Evolutionary conservation across 768 basidiomycete genomes (phyloP), one percentile per base, ranked within the genome.

Genomic region (Saitozyma sp.): DNA sequence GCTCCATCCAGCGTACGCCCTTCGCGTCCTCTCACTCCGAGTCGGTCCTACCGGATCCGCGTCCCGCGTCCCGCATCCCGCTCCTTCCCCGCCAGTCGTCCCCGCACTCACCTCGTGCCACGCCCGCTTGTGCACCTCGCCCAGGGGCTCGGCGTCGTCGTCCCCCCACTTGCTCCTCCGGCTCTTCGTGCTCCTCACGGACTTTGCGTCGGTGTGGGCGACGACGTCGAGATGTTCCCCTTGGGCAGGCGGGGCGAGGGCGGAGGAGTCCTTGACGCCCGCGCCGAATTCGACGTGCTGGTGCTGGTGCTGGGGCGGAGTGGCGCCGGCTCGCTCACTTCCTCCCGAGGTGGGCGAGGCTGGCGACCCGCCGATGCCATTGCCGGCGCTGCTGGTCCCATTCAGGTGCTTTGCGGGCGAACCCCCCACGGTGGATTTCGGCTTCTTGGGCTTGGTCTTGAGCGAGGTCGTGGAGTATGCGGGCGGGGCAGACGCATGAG

Each of bases 381-480:
- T 43, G 16, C 42, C 37, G 11, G 46, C 29, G 29, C 50, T 50
- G 16, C 29, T 29, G 29, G 29, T 29, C 29, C 29, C 29, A 29
- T 29, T 29, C 5, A 29, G 29, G 29, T 39, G 10, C 20, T 4
- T 16, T 9, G 50, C 48, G 19, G 51, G 41, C 16, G 55, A 41
- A 13, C 55, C 4, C n/a, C 63, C 50, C 59, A 59, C 65, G 78
- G 81, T 54, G 67, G 57, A 63, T 79, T 46, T 82, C 78, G 56
- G 42, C 53, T 76, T 75, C 39, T 50, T 54, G 39, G 53, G 53
- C 56, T 64, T 62, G 19, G 61, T 48, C 20, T 86, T 91, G 0
- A 88, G 84, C 0, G 85, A 80, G 67, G 92, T 92, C 55, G 82
- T 80, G 75, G 91, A 91, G 1, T 84, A 85, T 8, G 86, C 83